These are phyloP conservation scores for Fusarium acutatum DNA, from an alignment of 2,329 filamentous ascomycete genomes.

Conservation along the genomic window DNA sequence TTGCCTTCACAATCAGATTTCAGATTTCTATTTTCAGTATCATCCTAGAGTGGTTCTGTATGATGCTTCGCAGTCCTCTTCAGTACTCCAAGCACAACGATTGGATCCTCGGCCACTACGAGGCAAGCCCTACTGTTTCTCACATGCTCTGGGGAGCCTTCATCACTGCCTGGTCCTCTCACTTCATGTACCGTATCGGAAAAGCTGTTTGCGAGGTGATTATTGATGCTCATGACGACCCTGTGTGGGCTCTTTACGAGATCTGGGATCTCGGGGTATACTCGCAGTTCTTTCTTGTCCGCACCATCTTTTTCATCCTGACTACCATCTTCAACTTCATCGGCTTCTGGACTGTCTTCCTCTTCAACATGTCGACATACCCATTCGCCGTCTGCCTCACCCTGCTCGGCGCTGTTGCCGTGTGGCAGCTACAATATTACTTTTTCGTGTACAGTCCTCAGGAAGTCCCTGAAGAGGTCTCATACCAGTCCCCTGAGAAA, in stretches of 20 bases:
- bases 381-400: not conserved
- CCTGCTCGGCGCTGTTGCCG: not conserved
- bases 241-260: not conserved
- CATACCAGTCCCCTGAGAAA: not conserved
- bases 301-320: not conserved
- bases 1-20: not conserved
- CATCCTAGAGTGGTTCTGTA: slow-evolving; percentile 8
- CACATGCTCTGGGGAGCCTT: slow-evolving; percentile 13
- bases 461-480: not conserved
- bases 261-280: not conserved
- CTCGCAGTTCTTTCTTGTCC: not conserved
- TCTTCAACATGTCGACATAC: slow-evolving; percentile 6
- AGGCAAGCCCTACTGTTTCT: not conserved
- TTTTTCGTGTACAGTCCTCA: slow-evolving; percentile 1
- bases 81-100: slow-evolving; percentile 1
- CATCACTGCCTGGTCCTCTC: slow-evolving; percentile 20
- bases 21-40: slow-evolving; percentile 5
- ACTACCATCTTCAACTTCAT: not conserved
- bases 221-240: not conserved
- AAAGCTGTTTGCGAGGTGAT: not conserved
- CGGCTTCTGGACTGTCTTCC: not conserved
- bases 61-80: slow-evolving; percentile 3
- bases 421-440: slow-evolving; percentile 7
- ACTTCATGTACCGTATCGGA: not conserved
- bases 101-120: slow-evolving; percentile 20